Evolutionary conservation across 2,329 filamentous ascomycete species (phyloP).

Genomic region (Aureobasidium sp.): DNA sequence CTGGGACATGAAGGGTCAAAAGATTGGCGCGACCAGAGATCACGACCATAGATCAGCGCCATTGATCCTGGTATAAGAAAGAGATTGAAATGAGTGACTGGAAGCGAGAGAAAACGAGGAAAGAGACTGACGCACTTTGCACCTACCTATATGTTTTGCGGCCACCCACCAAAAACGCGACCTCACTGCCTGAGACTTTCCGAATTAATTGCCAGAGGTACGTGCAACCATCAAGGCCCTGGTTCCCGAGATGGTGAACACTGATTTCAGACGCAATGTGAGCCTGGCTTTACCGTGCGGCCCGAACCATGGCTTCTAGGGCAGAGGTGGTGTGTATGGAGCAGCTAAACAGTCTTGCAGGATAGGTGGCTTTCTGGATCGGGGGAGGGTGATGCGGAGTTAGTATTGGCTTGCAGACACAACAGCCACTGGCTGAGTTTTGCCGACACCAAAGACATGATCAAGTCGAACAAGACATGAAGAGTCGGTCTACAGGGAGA

Average conservation of each 20-base stretch:
- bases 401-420: background rate
- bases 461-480: background rate
- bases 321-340: background rate
- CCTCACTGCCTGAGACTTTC: slow-evolving; percentile 5
- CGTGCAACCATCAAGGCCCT: slow-evolving; percentile 12
- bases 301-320: slow-evolving; percentile 12
- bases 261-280: background rate
- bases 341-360: background rate
- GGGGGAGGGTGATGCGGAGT: background rate
- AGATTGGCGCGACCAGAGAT: slow-evolving; percentile 5
- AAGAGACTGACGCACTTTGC: background rate
- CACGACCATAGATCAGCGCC: slow-evolving; percentile 2
- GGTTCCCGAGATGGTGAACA: background rate
- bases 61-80: background rate
- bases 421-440: background rate
- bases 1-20: slow-evolving; percentile 8
- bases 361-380: background rate
- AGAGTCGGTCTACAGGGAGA: background rate
- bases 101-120: background rate
- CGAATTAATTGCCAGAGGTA: slow-evolving; percentile 9
- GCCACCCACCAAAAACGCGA: slow-evolving; percentile 3
- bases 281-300: slow-evolving; percentile 9
- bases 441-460: background rate
- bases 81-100: background rate
- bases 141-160: slow-evolving; percentile 11